Conservation (phyloP, 352 stramenopile species). For the Pythium volutum region DNA sequence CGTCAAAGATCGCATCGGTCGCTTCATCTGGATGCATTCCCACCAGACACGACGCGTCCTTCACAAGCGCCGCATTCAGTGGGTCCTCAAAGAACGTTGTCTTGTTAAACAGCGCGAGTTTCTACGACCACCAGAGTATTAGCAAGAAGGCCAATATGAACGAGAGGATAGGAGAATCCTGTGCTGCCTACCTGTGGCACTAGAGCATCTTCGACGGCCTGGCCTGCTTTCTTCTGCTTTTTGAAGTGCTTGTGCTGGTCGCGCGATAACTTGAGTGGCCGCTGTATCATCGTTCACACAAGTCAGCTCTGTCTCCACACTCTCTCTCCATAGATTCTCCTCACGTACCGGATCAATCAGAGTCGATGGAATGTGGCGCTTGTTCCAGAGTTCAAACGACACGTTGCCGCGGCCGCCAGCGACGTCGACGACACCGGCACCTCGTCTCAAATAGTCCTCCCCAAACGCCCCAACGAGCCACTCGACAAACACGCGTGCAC, state of each 20-base stretch:
- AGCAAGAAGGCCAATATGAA: no score
- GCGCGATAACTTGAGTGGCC: constrained; percentile 68
- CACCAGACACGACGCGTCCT: constrained; percentile 78
- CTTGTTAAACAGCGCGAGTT: constrained; percentile 56
- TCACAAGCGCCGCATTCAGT: constrained; percentile 50
- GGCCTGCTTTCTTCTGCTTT: constrained; percentile 48
- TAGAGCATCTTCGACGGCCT: constrained; percentile 29
- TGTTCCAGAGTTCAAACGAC: constrained; percentile 86
- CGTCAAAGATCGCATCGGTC: constrained; percentile 93
- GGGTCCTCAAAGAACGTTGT: constrained; percentile 50
- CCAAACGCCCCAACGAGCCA: constrained; percentile 81
- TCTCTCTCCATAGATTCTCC: background rate
- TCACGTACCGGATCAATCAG: constrained; percentile 75
- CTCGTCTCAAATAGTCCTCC: constrained; percentile 33
- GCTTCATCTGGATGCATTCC: constrained; percentile 95
- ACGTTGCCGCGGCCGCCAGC: constrained; percentile 76
- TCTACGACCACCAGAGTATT: constrained; percentile 15
- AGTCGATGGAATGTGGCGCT: constrained; percentile 60
- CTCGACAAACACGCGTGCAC: constrained; percentile 64
- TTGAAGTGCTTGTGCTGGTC: constrained; percentile 72
- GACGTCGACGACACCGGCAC: constrained; percentile 74
- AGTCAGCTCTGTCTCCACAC: background rate
- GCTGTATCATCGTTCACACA: constrained; percentile 25
- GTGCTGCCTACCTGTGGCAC: constrained; percentile 70
- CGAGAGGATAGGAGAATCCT: no score